phyloP scores from a whole-genome alignment of 345 rosid genomes.

The Conringia planisiliqua region DNA sequence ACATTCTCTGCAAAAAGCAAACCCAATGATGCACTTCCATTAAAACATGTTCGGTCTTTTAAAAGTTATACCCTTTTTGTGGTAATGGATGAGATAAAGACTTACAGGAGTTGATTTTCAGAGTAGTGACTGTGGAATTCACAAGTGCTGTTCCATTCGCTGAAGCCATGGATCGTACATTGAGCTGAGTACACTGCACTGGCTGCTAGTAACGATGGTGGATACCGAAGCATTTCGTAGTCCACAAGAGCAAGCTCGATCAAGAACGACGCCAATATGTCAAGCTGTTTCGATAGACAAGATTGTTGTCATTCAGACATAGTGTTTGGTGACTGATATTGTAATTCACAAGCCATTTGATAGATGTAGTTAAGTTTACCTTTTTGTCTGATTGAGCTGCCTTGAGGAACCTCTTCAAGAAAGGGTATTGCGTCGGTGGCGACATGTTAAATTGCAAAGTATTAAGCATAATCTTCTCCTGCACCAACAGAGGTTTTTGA shows the following conservation, averaged over 20 bases:
- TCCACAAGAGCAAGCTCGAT: slow-evolving; percentile 82
- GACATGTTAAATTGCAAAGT: slow-evolving; percentile 78
- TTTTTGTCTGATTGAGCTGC: slow-evolving; percentile 82
- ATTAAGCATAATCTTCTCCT: slow-evolving; percentile 72
- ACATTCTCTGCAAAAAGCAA: slow-evolving; percentile 61
- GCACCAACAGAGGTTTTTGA: neutral
- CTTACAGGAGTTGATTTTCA: slow-evolving; percentile 73
- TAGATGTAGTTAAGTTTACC: slow-evolving; percentile 25
- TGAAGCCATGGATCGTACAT: slow-evolving; percentile 60
- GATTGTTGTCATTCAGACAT: neutral
- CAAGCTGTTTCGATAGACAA: slow-evolving; percentile 27
- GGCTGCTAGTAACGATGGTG: slow-evolving; percentile 78
- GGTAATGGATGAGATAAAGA: neutral
- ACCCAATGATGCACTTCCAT: slow-evolving; percentile 23
- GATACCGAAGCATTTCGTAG: slow-evolving; percentile 74
- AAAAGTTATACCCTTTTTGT: neutral
- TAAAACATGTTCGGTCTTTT: neutral
- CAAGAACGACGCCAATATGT: slow-evolving; percentile 68
- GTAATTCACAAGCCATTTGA: neutral
- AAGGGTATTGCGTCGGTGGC: slow-evolving; percentile 73
- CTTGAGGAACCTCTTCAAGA: slow-evolving; percentile 73
- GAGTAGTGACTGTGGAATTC: slow-evolving; percentile 70
- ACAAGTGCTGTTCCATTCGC: slow-evolving; percentile 74
- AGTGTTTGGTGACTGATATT: neutral
- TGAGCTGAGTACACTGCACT: slow-evolving; percentile 81